These are phyloP conservation scores for Leccinum variicolor DNA, from an alignment of 768 basidiomycete genomes.

Conservation along the genomic window DNA sequence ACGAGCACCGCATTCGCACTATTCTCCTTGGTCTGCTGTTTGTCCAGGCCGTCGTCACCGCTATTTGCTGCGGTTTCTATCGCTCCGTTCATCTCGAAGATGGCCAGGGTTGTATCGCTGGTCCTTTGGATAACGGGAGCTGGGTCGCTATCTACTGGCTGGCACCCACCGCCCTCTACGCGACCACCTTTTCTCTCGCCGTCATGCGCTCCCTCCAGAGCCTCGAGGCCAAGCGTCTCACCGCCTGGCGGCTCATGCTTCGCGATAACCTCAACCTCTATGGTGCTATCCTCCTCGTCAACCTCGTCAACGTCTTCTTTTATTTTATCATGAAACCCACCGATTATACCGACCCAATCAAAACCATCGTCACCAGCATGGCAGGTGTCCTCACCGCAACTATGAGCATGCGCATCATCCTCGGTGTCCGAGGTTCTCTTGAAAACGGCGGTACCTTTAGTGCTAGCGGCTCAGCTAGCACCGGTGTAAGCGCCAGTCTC, in stretches of 20 bases:
- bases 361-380: slow-evolving; percentile 83
- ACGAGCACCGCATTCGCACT: slow-evolving; percentile 49
- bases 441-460: slow-evolving; percentile 68
- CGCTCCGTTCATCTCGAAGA: slow-evolving; percentile 70
- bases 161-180: slow-evolving; percentile 66
- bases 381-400: slow-evolving; percentile 83
- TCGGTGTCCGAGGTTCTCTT: slow-evolving; percentile 76
- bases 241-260: slow-evolving; percentile 83
- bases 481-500: slow-evolving; percentile 46
- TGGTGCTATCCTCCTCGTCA: slow-evolving; percentile 74
- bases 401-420: slow-evolving; percentile 85
- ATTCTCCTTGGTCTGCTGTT: slow-evolving; percentile 59
- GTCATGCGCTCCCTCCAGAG: slow-evolving; percentile 22
- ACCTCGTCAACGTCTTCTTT: slow-evolving; percentile 81
- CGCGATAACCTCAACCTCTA: slow-evolving; percentile 88
- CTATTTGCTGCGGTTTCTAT: slow-evolving; percentile 74
- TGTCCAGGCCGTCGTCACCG: slow-evolving; percentile 70
- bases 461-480: slow-evolving; percentile 41
- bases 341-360: slow-evolving; percentile 59
- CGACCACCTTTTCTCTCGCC: slow-evolving; percentile 25
- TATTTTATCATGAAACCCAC: slow-evolving; percentile 81
- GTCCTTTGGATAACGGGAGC: slow-evolving; percentile 56
- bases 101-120: slow-evolving; percentile 85
- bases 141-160: slow-evolving; percentile 91
- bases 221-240: slow-evolving; percentile 45